Conservation (phyloP, 2,329 filamentous ascomycete species). For the Colletotrichum noveboracense region DNA sequence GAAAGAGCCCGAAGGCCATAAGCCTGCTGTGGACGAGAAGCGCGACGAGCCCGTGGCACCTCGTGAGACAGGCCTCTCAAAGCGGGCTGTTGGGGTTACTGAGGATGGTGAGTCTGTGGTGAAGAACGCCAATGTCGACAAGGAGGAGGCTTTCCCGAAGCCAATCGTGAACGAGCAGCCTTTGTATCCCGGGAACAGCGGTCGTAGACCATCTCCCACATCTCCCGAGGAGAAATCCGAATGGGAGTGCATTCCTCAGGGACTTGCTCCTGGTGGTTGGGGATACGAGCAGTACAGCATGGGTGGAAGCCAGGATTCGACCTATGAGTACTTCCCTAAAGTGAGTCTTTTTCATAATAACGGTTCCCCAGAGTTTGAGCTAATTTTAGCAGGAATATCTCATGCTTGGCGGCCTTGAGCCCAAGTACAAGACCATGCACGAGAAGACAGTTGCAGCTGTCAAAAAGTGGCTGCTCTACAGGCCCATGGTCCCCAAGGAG, state of each 20-base stretch:
- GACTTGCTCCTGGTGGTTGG: conserved; percentile 54
- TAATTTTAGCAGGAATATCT: conserved; percentile 64
- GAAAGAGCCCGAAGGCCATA: conserved; percentile 30
- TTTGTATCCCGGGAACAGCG: neutral
- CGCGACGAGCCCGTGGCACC: neutral
- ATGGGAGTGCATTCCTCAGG: conserved; percentile 59
- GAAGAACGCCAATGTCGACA: neutral
- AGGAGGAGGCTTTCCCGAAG: neutral
- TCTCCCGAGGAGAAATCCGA: conserved; percentile 8
- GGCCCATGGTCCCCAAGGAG: conserved; percentile 72
- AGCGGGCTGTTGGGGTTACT: conserved; percentile 2
- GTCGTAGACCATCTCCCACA: conserved; percentile 3
- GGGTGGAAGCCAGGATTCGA: conserved; percentile 72
- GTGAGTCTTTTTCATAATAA: neutral
- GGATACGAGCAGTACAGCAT: conserved; percentile 59
- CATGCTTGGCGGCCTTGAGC: conserved; percentile 75
- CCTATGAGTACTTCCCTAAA: conserved; percentile 74
- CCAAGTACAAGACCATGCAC: conserved; percentile 78
- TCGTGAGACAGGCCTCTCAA: neutral
- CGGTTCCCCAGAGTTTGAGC: neutral
- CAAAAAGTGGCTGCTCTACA: conserved; percentile 77
- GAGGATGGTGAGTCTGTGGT: conserved; percentile 36
- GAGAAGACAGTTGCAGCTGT: conserved; percentile 69
- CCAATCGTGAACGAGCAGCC: conserved; percentile 9
- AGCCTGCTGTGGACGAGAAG: conserved; percentile 1